Percentiles rank a stretch among this genome's conserved stretches.
These are phyloP conservation scores for Quercus tomentella DNA, from an alignment of 331 rosid genomes.

Conservation along the genomic window DNA sequence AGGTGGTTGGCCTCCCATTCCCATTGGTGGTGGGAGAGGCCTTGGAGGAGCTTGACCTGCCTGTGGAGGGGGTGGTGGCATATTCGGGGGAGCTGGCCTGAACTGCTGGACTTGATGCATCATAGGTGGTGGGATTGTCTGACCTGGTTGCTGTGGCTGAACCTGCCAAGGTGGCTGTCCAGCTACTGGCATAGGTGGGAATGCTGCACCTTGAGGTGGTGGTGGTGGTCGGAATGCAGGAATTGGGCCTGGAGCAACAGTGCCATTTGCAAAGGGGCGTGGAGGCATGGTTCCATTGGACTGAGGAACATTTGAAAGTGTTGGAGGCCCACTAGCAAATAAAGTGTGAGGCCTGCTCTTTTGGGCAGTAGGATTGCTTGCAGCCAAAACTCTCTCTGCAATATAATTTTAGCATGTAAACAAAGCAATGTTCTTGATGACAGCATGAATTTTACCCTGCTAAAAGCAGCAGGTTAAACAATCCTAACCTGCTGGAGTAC, in stretches of 20 bases:
- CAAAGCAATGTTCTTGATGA: neutral
- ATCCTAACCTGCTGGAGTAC: slow-evolving; percentile 80
- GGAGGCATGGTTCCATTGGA: slow-evolving; percentile 60
- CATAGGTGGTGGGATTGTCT: slow-evolving; percentile 25
- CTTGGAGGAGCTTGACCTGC: slow-evolving; percentile 51
- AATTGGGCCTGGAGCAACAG: slow-evolving; percentile 37
- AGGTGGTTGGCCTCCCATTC: slow-evolving; percentile 60
- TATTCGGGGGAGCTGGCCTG: slow-evolving; percentile 56
- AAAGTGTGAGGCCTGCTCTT: slow-evolving; percentile 86
- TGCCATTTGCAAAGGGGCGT: slow-evolving; percentile 69
- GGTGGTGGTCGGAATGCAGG: slow-evolving; percentile 63
- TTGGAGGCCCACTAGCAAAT: slow-evolving; percentile 86
- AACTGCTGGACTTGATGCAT: slow-evolving; percentile 81
- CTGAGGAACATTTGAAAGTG: slow-evolving; percentile 52
- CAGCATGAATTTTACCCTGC: neutral
- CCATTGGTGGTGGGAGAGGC: slow-evolving; percentile 73
- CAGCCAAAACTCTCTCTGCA: slow-evolving; percentile 90
- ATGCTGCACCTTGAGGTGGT: slow-evolving; percentile 58
- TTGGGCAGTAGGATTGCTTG: slow-evolving; percentile 68
- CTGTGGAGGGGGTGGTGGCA: slow-evolving; percentile 82
- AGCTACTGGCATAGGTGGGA: slow-evolving; percentile 51
- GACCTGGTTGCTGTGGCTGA: slow-evolving; percentile 66
- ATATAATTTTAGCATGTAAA: slow-evolving; percentile 5
- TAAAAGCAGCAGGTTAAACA: slow-evolving; percentile 15
- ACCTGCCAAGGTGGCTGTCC: slow-evolving; percentile 64